Base-by-base conservation (phyloP, 2,329 filamentous ascomycete species). In the Paracamarosporium sp. region DNA sequence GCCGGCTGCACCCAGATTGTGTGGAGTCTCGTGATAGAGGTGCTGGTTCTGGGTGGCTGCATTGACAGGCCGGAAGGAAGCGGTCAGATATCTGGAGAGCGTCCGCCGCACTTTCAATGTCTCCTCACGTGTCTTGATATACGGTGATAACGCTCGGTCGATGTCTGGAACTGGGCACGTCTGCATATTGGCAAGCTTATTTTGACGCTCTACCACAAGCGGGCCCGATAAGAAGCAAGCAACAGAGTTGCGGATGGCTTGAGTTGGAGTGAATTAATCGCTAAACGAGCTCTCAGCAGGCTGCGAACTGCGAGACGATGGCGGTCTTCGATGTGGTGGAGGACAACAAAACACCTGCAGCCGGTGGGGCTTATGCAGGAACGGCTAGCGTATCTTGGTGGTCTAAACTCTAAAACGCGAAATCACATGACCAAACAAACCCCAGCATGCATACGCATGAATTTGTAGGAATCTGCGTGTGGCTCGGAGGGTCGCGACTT, bases 91-190 rank as follows among this genome's bases (percentile, higher is more conserved):
- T 20, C 65, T 68, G 17, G 74, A 68, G 13, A 78, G 67, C 7
- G 64, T 57, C 20, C 69, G 64, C 3, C 76, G 74, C 40, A 77
- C 76, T 43, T 61, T 69, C n/a, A 74, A 43, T 8, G 75, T 76
- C 17, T 77, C 72, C 52, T 76, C 68, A 11, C 74, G 74, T 31
- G 71, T 64, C 33, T 73, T 66, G 57, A 78, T 71, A 56, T 74
- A 79, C 13, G 72, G 67, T 25, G 67, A 67, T 8, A 79, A 58
- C 12, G 70, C 71, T 24, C 64, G 69, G 54, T 78, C 73, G 28
- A 78, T 71, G 51, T 74, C 71, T 25, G 74, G 64, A 17, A 79
- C 68, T 17, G 76, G 76, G 52, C 75, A 79, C n/a, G 64, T 24
- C 20, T 51, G 47, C 47, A 50, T 50, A 22, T 20, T 35, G 44